Evolutionary conservation across 208 protist genomes (phyloP).

Genomic region (Angomonas deanei): DNA sequence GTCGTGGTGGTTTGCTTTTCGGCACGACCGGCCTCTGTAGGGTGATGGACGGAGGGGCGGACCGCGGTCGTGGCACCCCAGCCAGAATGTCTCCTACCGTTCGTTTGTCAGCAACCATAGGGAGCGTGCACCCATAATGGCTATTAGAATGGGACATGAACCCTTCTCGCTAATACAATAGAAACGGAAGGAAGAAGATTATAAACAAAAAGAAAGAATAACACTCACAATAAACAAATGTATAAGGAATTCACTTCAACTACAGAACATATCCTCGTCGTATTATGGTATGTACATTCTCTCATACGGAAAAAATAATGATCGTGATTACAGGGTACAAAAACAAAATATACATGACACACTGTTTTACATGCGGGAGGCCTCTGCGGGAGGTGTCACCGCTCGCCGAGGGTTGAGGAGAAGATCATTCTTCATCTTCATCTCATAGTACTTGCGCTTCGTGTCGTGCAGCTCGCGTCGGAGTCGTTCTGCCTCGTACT

Average conservation of each 20-base stretch:
- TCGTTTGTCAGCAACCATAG: too few relatives aligned
- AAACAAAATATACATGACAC: too few relatives aligned
- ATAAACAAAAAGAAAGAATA: background rate
- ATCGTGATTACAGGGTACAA: too few relatives aligned
- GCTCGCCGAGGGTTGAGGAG: slow-evolving; percentile 8
- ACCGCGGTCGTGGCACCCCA: background rate
- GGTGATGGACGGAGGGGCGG: too few relatives aligned
- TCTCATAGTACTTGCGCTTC: slow-evolving; percentile 92
- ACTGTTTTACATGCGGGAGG: slow-evolving; percentile 1
- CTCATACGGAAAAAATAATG: too few relatives aligned
- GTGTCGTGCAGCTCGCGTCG: slow-evolving; percentile 91
- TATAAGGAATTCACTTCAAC: background rate
- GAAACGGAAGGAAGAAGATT: slow-evolving; percentile 1
- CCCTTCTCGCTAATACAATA: too few relatives aligned
- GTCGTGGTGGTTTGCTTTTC: too few relatives aligned
- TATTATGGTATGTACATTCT: too few relatives aligned
- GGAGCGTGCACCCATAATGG: too few relatives aligned
- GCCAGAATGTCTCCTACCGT: background rate
- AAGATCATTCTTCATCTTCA: slow-evolving; percentile 82
- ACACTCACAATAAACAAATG: background rate
- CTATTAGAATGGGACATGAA: too few relatives aligned
- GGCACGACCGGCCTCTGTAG: too few relatives aligned
- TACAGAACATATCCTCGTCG: too few relatives aligned
- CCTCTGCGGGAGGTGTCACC: background rate
- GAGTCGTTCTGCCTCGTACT: slow-evolving; percentile 92